Conservation (phyloP, 129 eudicot species). For the Pseudognaphalium luteoalbum region DNA sequence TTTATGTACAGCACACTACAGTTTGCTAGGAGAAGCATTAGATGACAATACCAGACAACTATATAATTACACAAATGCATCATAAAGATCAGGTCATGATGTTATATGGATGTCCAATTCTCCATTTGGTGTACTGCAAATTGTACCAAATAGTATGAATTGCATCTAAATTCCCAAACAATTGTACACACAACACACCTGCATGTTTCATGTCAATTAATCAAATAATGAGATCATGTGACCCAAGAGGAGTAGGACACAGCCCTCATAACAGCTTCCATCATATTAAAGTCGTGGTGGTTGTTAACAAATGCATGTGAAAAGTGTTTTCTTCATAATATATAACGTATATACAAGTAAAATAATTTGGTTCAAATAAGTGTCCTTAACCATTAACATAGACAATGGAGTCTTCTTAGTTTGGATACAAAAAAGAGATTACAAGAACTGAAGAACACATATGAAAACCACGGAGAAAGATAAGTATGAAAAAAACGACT, state of each 20-base stretch:
- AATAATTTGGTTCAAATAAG: no score
- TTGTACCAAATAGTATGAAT: slow-evolving; percentile 12
- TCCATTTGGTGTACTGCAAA: slow-evolving; percentile 4
- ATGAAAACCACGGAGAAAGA: background rate
- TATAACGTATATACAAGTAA: no score
- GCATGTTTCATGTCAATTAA: slow-evolving; percentile 8
- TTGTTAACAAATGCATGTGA: slow-evolving; percentile 7
- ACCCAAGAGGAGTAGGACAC: slow-evolving; percentile 16
- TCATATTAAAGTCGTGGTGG: background rate
- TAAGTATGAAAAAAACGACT: background rate
- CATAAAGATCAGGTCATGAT: background rate
- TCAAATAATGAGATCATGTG: slow-evolving; percentile 19
- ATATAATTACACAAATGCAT: background rate
- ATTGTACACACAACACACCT: slow-evolving; percentile 1
- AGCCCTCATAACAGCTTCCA: slow-evolving; percentile 22
- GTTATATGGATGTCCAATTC: background rate
- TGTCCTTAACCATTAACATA: background rate
- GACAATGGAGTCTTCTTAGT: background rate
- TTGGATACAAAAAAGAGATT: no score
- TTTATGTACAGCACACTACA: background rate
- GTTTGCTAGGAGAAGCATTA: background rate
- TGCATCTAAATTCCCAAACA: slow-evolving; percentile 7
- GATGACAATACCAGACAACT: background rate
- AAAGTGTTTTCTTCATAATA: background rate
- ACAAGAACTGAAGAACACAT: no score